Base-by-base conservation (phyloP, 2,329 filamentous ascomycete genomes). In the Talaromyces verruculosus region DNA sequence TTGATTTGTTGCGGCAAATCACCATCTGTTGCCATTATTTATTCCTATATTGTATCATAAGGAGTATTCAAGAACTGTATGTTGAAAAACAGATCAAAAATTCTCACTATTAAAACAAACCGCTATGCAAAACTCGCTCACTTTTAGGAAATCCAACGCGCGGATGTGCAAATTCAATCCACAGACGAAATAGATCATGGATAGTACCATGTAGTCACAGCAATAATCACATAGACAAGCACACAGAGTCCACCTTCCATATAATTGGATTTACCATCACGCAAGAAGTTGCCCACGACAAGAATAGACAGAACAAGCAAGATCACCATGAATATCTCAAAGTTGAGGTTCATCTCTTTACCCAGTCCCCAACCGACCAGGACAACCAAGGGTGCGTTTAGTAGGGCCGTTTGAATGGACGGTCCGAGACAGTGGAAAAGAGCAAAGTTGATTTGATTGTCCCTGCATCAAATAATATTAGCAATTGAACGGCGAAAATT, bases 181-280 rank as follows among this genome's bases (percentile, higher is more conserved):
- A 15, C n/a, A n/a, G 15, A 47, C 15, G 41, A 22, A 19, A 45
- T 15, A 25, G 13, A 30, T 64, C 19, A 64, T n/a, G 87, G 87
- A 74, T 88, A 89, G 72, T 85, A 89, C 78, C 83, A 89, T 0
- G 86, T 84, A 22, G 81, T 82, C 49, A 88, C 80, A 1, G 87
- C 86, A 68, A 89, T 87, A 71, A 89, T 85, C 37, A 88, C 73
- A 72, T 89, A 89, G 11, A 88, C 84, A 62, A 82, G 69, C 19
- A 97, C 87, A 69, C 92, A 91, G 19, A 97, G 84, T 28, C 88
- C 85, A 1, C 93, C 93, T 77, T 97, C 93, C 4, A 97, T 85
- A 73, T 96, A 97, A 74, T 97, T 96, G 68, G 88, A 92, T 83
- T 95, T 94, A 70, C 91, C 88, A 74, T 97, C 93, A 60, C 92